Evolutionary conservation across 2,329 filamentous ascomycete species (phyloP).

Genomic region (Colletotrichum tanaceti): DNA sequence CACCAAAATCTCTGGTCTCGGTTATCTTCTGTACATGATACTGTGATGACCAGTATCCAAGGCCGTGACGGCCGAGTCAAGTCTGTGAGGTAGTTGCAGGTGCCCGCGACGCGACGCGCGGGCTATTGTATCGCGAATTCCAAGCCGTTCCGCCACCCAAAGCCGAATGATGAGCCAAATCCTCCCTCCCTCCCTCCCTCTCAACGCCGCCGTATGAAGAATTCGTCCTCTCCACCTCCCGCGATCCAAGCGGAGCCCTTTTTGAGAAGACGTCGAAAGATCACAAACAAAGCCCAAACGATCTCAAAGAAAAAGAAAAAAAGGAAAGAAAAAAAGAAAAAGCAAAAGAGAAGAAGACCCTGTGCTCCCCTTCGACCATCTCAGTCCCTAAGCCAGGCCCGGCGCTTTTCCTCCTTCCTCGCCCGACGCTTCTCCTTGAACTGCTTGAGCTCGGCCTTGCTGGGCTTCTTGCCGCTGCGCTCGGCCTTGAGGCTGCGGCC

Average conservation of each 20-base stretch:
- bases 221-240: conserved; percentile 7
- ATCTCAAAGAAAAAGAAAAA: not conserved
- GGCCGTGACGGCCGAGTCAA: conserved; percentile 23
- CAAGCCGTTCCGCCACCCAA: conserved; percentile 7
- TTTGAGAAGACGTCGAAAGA: not conserved
- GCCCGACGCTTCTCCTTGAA: conserved; percentile 91
- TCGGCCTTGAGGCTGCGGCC: conserved; percentile 93
- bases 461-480: conserved; percentile 84
- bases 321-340: not conserved
- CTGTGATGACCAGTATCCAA: conserved; percentile 33
- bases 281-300: conserved; percentile 4
- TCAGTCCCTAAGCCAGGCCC: conserved; percentile 91
- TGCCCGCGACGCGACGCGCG: conserved; percentile 4
- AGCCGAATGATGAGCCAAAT: not conserved
- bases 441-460: conserved; percentile 86
- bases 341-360: not conserved
- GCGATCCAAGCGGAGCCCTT: conserved; percentile 11
- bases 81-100: conserved; percentile 10
- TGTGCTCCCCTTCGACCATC: not conserved
- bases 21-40: conserved; percentile 35
- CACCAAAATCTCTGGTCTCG: conserved; percentile 13
- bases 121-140: conserved; percentile 25
- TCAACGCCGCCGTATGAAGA: conserved; percentile 37
- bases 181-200: conserved; percentile 1
- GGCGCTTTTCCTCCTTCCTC: conserved; percentile 92